Base-by-base conservation (phyloP, 2,329 filamentous ascomycete genomes). In the Cladosporium sp. region DNA sequence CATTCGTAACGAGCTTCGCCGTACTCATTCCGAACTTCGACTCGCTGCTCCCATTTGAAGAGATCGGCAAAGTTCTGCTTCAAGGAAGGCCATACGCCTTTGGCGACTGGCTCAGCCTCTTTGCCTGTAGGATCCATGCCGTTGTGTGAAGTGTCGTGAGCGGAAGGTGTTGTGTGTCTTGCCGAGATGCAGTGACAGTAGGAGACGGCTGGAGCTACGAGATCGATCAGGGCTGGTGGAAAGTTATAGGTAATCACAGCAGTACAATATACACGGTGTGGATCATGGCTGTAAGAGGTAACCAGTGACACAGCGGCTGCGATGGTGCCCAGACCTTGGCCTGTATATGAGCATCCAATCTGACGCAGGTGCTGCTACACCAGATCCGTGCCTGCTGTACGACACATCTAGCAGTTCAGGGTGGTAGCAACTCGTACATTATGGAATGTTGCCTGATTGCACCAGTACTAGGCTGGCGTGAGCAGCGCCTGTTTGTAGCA, bases 11-110 rank as follows among this genome's bases (percentile, higher is more conserved):
- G 77, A 15, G 82, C 80, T 70, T 90, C 86, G 58, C 86, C 86
- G 65, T 80, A 77, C 28, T 83, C 80, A 62, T 87, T 88, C 56
- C 76, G 81, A 58, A 88, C 78, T 37, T 87, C 82, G 10, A 89
- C 84, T 59, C 88, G 82, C 74, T 90, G 86, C 71, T 88, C 86
- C 87, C 87, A 91, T 65, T 78, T 80, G 76, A 89, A 88, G 59
- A 90, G 80, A 65, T 90, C 87, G 10, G 72, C 70, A 64, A 81
- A 78, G 35, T 82, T 78, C 69, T 90, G 87, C 67, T 82, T 86
- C 10, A 85, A 84, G 0, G 85, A 86, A 25, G 86, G 77, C 37
- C 84, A 60, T 50, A 83, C 79, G 40, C 88, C 88, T 71, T 83
- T 84, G 34, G 85, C 85, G 58, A 90, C 71, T 19, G 86, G 84